phyloP scores from a whole-genome alignment of 1,139 yeast species.

The Yamadazyma dushanensis region DNA sequence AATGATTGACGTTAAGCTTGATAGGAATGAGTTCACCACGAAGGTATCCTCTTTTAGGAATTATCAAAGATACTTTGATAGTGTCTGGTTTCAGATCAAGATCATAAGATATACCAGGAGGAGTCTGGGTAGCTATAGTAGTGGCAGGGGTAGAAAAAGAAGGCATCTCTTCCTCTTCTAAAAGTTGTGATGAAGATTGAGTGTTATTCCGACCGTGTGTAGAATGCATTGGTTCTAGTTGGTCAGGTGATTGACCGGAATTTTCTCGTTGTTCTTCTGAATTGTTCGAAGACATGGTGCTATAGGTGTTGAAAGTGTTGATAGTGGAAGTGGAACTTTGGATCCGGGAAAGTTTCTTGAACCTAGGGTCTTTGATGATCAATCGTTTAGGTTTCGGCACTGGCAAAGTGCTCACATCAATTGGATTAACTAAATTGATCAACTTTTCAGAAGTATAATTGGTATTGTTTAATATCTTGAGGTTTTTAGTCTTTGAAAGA shows the following conservation, averaged over 20 bases:
- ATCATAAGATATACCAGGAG: constrained; percentile 10
- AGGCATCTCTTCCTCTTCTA: background rate
- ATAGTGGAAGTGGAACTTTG: constrained; percentile 55
- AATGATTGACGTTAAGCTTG: constrained; percentile 63
- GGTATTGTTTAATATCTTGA: constrained; percentile 27
- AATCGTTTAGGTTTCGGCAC: constrained; percentile 68
- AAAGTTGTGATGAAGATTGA: background rate
- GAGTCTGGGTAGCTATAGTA: constrained; percentile 3
- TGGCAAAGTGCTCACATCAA: constrained; percentile 68
- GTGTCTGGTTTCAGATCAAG: constrained; percentile 22
- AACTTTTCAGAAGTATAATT: constrained; percentile 52
- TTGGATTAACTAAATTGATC: constrained; percentile 66
- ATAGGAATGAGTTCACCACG: constrained; percentile 81
- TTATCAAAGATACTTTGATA: constrained; percentile 56
- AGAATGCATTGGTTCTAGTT: too few relatives aligned
- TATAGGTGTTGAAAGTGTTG: constrained; percentile 37
- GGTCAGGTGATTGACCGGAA: constrained; percentile 7
- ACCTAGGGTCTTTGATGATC: constrained; percentile 51
- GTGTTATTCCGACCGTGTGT: too few relatives aligned
- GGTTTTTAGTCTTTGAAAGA: constrained; percentile 23
- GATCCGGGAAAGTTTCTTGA: constrained; percentile 38
- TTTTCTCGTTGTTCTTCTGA: constrained; percentile 22
- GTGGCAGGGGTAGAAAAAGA: constrained; percentile 1
- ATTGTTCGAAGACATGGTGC: constrained; percentile 37
- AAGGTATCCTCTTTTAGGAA: constrained; percentile 70